phyloP scores from a whole-genome alignment of 2,329 filamentous ascomycete genomes.

The Sclerotinia spermophila region DNA sequence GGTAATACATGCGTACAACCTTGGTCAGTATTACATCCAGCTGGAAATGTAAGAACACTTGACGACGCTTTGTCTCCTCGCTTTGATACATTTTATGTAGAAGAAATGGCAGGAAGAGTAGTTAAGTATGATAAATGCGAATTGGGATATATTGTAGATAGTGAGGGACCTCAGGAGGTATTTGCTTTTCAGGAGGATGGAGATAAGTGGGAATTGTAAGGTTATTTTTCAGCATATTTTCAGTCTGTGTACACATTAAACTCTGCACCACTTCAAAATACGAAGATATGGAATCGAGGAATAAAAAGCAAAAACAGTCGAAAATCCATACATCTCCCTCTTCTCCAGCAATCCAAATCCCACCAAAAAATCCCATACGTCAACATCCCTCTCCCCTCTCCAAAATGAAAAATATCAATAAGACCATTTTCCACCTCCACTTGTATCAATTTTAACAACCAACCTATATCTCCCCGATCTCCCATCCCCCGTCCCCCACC shows the following conservation, averaged over 20 bases:
- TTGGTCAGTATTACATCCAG: constrained; percentile 55
- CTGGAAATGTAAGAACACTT: constrained; percentile 47
- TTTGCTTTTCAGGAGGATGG: constrained; percentile 13
- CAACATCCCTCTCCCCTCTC: not conserved
- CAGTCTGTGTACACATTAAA: not conserved
- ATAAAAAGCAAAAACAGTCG: not conserved
- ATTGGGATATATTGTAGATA: constrained; percentile 51
- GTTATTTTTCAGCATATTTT: not conserved
- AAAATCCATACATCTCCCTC: not conserved
- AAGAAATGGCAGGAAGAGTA: constrained; percentile 41
- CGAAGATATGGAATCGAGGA: not conserved
- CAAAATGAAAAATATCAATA: not conserved
- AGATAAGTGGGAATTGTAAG: constrained; percentile 8
- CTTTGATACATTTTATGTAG: constrained; percentile 53
- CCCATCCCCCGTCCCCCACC: not conserved
- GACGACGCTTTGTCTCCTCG: constrained; percentile 46
- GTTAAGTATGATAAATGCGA: constrained; percentile 54
- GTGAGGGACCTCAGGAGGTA: constrained; percentile 44
- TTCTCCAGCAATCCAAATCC: not conserved
- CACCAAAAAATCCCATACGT: not conserved
- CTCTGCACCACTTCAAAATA: not conserved
- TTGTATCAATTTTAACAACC: not conserved
- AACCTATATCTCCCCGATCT: not conserved
- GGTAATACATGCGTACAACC: constrained; percentile 51
- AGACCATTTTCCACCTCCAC: not conserved